Evolutionary conservation across 345 rosid genomes (phyloP), one percentile per base, ranked within the genome.

Genomic region (Rubroshorea leprosula): DNA sequence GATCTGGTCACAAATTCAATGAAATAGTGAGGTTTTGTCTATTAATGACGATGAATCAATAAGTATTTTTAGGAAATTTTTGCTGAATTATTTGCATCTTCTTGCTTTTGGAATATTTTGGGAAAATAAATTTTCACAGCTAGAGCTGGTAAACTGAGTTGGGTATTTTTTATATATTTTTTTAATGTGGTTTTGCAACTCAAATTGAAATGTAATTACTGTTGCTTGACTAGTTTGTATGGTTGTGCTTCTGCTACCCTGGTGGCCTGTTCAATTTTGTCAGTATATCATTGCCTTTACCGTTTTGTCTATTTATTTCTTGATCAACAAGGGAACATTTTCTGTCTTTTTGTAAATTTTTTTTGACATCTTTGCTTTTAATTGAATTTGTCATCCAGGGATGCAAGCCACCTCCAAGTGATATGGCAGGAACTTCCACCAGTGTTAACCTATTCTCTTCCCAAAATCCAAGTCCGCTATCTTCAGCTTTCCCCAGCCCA

Each of bases 401-500:
- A 78, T 69, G 74, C 70, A 83, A 66, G 79, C 97, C 82, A 50
- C 74, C 68, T 15, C 84, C 70, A 24, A 63, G 67, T 49, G 96
- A 87, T 64, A 68, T 80, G 13, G 77, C 70, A 19, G 83, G 95
- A n/a, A 67, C 81, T 45, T 82, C 94, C n/a, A 64, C 86, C 35
- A 79, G 71, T 62, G 62, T 56, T 23, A 80, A 83, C 13, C 87
- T 83, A 2, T 89, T 76, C 74, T 76, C 86, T 56, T 89, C 96
- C 0, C 97, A 84, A 57, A 87, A 81, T 62, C 97, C 74, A 4
- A 92, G 97, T 65, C 98, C 98, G 0, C 61, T 89, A 1, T 92
- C 98, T 12, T 92, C 98, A 6, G 72, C 88, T 0, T 92, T 89
- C 61, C 95, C 90, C 1, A 92, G 98, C 64, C 97, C 98, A 0